These are phyloP conservation scores for Solanum chmielewskii DNA, from an alignment of 257 asterid genomes.

Conservation along the genomic window DNA sequence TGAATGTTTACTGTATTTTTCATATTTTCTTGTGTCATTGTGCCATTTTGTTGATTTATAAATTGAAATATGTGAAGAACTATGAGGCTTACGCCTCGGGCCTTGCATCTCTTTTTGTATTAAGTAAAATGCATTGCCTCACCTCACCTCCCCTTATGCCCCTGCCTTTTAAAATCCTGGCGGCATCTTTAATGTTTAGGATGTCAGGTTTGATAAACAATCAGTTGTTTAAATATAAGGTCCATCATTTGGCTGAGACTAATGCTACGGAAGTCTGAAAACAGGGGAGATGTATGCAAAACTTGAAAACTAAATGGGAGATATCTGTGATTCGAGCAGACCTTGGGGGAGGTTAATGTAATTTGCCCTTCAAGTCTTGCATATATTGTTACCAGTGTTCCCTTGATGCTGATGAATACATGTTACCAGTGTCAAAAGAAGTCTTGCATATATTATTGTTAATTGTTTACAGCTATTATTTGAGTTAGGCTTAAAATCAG, in stretches of 20 bases:
- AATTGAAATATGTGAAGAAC: neutral
- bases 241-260: neutral
- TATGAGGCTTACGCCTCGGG: neutral
- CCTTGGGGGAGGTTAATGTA: neutral
- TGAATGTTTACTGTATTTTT: neutral
- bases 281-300: neutral
- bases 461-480: neutral
- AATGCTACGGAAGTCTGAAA: neutral
- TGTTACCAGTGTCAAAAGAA: neutral
- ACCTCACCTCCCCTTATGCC: neutral
- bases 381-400: neutral
- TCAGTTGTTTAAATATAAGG: neutral
- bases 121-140: neutral
- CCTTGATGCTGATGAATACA: neutral
- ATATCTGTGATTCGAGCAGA: neutral
- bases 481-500: neutral
- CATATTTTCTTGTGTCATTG: neutral
- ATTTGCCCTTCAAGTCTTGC: neutral
- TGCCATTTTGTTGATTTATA: neutral
- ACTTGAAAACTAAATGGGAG: neutral
- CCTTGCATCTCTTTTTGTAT: neutral
- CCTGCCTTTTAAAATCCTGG: neutral
- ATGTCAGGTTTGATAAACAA: neutral
- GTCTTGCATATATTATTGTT: neutral
- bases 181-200: neutral